These are phyloP conservation scores for Kurtzmaniella quercitrusa DNA, from an alignment of 1,139 yeast genomes.

Conservation along the genomic window DNA sequence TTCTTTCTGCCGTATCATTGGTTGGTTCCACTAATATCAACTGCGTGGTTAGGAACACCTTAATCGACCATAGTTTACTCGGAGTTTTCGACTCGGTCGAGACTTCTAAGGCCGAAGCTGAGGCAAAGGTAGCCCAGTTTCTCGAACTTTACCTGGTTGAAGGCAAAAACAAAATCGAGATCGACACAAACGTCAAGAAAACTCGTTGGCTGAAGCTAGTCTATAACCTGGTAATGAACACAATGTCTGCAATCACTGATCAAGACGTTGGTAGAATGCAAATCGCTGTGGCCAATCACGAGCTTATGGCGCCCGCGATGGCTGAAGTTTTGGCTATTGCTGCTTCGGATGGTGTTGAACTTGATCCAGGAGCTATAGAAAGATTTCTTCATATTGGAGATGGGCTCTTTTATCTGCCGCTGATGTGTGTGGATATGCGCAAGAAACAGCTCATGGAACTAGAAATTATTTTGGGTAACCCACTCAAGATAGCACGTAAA, in stretches of 20 bases:
- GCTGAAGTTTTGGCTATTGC: slow-evolving; percentile 60
- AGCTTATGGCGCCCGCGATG: slow-evolving; percentile 60
- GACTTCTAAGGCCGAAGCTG: slow-evolving; percentile 15
- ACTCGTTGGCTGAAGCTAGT: slow-evolving; percentile 72
- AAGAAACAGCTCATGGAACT: slow-evolving; percentile 69
- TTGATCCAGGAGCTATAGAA: slow-evolving; percentile 44
- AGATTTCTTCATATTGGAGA: slow-evolving; percentile 56
- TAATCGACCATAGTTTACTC: slow-evolving; percentile 49
- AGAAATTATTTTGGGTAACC: slow-evolving; percentile 70
- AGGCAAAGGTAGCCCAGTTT: slow-evolving; percentile 35
- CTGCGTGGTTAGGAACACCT: slow-evolving; percentile 49
- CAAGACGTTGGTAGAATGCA: slow-evolving; percentile 58
- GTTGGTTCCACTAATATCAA: slow-evolving; percentile 60
- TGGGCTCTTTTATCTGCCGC: slow-evolving; percentile 63
- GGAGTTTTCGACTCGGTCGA: slow-evolving; percentile 45
- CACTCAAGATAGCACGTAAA: slow-evolving; percentile 54
- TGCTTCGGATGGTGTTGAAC: slow-evolving; percentile 53
- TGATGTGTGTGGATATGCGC: slow-evolving; percentile 69
- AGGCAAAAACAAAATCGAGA: slow-evolving; percentile 35
- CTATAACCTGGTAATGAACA: slow-evolving; percentile 65
- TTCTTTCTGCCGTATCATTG: slow-evolving; percentile 67
- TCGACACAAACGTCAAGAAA: slow-evolving; percentile 47
- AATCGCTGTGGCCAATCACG: slow-evolving; percentile 48
- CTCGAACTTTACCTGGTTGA: slow-evolving; percentile 46
- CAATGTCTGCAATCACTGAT: slow-evolving; percentile 51